Conservation (phyloP, 345 rosid genomes). For the Balakata baccata region DNA sequence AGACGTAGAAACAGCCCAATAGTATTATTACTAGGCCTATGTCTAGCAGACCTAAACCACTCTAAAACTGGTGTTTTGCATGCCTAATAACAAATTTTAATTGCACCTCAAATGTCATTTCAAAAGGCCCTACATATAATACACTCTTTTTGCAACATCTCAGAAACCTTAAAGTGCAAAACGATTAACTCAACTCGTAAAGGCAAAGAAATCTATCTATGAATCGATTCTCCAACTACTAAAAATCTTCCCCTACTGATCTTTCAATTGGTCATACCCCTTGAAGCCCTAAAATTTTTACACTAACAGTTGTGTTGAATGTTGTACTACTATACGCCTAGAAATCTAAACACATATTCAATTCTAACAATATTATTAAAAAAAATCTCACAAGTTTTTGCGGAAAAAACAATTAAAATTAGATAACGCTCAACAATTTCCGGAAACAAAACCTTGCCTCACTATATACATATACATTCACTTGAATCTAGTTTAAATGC, state of each 20-base stretch:
- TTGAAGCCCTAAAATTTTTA: neutral
- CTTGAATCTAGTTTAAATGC: no score
- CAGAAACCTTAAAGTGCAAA: no score
- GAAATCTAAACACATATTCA: neutral
- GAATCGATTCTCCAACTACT: no score
- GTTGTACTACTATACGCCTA: neutral
- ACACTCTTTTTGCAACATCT: no score
- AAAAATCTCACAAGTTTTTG: neutral
- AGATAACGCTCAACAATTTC: neutral
- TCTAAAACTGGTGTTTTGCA: neutral
- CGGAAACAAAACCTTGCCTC: neutral
- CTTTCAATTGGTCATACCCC: no score
- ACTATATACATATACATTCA: neutral
- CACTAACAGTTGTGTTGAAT: no score
- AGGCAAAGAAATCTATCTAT: no score
- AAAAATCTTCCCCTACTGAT: no score
- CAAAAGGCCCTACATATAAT: neutral
- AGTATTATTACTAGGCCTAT: neutral
- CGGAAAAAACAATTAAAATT: neutral
- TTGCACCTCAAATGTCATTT: neutral
- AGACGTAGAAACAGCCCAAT: neutral
- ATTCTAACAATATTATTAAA: neutral
- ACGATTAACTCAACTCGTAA: no score
- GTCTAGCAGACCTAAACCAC: neutral
- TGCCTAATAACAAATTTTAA: neutral